Percentiles rank a stretch among this genome's conserved stretches.
These are phyloP conservation scores for Hyaloscypha bicolor DNA, from an alignment of 495 filamentous ascomycete genomes.

Conservation along the genomic window DNA sequence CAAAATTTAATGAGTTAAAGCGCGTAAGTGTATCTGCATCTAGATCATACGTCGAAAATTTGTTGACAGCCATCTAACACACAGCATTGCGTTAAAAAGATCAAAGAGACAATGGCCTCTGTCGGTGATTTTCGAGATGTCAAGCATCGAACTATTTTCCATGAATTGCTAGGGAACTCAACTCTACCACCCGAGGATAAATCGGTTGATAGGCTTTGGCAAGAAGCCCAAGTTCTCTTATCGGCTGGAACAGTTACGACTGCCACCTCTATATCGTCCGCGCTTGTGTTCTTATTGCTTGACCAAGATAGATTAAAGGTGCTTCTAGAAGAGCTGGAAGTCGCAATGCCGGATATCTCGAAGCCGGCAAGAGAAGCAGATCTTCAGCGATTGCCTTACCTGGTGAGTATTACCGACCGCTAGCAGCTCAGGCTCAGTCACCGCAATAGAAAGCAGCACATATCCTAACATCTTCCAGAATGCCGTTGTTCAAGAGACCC, in stretches of 20 bases:
- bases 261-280: conserved; percentile 31
- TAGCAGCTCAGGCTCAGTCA: background rate
- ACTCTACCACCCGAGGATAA: conserved; percentile 38
- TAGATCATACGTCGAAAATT: background rate
- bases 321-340: conserved; percentile 36
- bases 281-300: conserved; percentile 35
- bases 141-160: conserved; percentile 20
- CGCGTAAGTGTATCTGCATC: conserved; percentile 2
- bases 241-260: conserved; percentile 42
- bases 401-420: conserved; percentile 10
- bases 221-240: conserved; percentile 34
- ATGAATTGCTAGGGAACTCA: conserved; percentile 11
- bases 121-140: conserved; percentile 10
- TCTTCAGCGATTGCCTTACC: conserved; percentile 36
- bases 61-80: background rate
- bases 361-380: conserved; percentile 20
- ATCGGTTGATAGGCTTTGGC: conserved; percentile 23
- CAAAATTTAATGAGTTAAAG: conserved; percentile 6
- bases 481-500: conserved; percentile 16
- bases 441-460: background rate
- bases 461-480: background rate
- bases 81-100: background rate
- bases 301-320: conserved; percentile 29
- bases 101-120: conserved; percentile 13
- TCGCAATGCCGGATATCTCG: conserved; percentile 23